Conservation (phyloP, 78 protist genomes). For the Pelomyxa schiedti region DNA sequence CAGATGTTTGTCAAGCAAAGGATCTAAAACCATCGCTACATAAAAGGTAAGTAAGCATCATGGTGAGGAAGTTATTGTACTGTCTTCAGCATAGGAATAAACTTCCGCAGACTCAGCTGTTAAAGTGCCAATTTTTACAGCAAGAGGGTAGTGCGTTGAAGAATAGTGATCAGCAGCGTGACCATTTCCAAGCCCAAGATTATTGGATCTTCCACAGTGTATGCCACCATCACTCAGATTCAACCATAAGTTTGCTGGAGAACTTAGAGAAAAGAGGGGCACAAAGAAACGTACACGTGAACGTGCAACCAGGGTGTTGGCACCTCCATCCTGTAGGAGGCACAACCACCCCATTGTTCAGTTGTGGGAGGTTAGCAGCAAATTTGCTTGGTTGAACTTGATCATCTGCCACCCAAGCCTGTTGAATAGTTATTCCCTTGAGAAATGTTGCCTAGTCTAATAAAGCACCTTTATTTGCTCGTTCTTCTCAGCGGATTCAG, state of each 20-base stretch:
- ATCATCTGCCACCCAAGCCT: conserved; percentile 40
- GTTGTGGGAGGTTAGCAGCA: conserved; percentile 54
- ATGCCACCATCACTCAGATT: conserved; percentile 79
- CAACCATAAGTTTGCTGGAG: conserved; percentile 79
- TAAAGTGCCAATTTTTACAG: conserved; percentile 92
- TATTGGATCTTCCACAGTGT: conserved; percentile 69
- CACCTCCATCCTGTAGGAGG: conserved; percentile 45
- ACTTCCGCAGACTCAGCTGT: conserved; percentile 70
- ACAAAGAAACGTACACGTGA: neutral
- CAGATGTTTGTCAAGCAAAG: conserved; percentile 72
- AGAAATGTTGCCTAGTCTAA: neutral
- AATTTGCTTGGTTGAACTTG: conserved; percentile 16
- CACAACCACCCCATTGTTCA: conserved; percentile 39
- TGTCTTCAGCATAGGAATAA: conserved; percentile 33
- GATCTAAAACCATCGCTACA: conserved; percentile 65
- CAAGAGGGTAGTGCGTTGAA: conserved; percentile 67
- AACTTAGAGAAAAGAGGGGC: neutral
- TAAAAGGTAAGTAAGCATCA: conserved; percentile 38
- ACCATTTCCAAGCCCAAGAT: conserved; percentile 60
- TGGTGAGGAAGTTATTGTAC: conserved; percentile 14
- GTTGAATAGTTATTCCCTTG: neutral
- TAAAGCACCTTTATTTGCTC: neutral
- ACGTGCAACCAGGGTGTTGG: neutral
- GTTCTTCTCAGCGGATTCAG: neutral
- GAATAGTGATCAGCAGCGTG: conserved; percentile 79